A percentile compares a stretch with the other conserved stretches of the same genome.
Conservation (phyloP, 2,329 filamentous ascomycete species). For the Penicillium sp. region DNA sequence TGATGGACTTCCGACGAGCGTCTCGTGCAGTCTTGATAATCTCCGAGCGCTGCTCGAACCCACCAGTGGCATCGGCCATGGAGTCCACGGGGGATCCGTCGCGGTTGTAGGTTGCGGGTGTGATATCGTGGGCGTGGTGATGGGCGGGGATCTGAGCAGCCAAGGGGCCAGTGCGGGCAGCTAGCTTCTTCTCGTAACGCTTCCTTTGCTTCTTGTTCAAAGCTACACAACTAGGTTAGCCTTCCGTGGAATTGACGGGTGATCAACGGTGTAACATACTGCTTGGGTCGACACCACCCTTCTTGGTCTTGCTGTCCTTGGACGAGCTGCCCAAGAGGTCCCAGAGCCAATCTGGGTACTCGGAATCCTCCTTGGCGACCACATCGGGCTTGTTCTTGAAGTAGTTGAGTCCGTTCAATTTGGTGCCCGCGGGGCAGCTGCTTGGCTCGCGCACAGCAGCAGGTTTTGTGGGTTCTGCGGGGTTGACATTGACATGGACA, state of each 20-base stretch:
- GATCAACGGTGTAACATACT: constrained; percentile 32
- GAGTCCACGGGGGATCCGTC: constrained; percentile 23
- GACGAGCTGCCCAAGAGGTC: constrained; percentile 42
- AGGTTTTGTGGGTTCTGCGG: constrained; percentile 31
- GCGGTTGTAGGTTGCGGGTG: constrained; percentile 39
- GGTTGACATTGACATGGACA: constrained; percentile 30
- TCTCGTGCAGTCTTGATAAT: constrained; percentile 48
- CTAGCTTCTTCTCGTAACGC: constrained; percentile 50
- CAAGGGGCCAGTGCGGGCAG: constrained; percentile 40
- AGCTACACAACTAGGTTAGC: constrained; percentile 31
- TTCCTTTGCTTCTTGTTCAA: constrained; percentile 52
- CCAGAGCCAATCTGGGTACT: constrained; percentile 54
- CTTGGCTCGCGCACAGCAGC: constrained; percentile 35
- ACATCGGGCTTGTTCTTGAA: constrained; percentile 50
- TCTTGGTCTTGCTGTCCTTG: constrained; percentile 32
- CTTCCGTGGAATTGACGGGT: constrained; percentile 1
- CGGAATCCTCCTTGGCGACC: constrained; percentile 48
- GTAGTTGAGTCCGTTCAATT: constrained; percentile 48
- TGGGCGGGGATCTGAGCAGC: constrained; percentile 48
- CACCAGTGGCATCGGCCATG: constrained; percentile 37
- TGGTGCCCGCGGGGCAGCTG: constrained; percentile 43
- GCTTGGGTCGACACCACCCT: constrained; percentile 42
- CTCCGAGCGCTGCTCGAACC: constrained; percentile 41
- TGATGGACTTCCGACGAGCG: constrained; percentile 49
- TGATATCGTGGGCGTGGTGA: constrained; percentile 49